Evolutionary conservation across 768 basidiomycete genomes (phyloP).

Genomic region (Mrakia blollopis): DNA sequence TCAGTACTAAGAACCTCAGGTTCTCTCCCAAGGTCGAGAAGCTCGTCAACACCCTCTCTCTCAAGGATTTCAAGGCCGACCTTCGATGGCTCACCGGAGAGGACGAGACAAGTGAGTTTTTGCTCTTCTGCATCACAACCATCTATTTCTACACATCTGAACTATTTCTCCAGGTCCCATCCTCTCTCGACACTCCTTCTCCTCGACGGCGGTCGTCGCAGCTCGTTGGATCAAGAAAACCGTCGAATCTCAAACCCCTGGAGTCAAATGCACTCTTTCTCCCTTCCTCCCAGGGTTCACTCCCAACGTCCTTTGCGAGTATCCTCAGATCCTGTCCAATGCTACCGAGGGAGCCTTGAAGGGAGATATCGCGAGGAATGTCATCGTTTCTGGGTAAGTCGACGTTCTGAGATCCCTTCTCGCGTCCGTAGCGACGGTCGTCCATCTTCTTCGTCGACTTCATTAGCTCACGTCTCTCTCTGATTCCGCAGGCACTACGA

Average conservation of each 20-base stretch:
- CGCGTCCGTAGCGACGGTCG: too few relatives aligned
- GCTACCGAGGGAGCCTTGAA: background rate
- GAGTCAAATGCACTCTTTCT: slow-evolving; percentile 65
- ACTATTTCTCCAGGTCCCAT: slow-evolving; percentile 53
- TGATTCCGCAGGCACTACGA: slow-evolving; percentile 50
- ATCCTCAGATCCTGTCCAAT: slow-evolving; percentile 36
- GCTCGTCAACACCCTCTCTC: slow-evolving; percentile 63
- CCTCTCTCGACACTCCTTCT: slow-evolving; percentile 75
- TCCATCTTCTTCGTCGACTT: background rate
- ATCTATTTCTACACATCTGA: too few relatives aligned
- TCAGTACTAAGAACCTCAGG: slow-evolving; percentile 52
- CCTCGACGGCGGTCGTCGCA: slow-evolving; percentile 59
- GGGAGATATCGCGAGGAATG: slow-evolving; percentile 47
- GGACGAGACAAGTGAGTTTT: slow-evolving; percentile 53
- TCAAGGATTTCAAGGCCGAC: slow-evolving; percentile 62
- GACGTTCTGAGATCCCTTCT: background rate
- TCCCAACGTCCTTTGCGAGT: slow-evolving; percentile 80
- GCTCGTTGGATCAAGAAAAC: slow-evolving; percentile 67
- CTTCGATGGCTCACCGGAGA: slow-evolving; percentile 82
- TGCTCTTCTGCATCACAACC: too few relatives aligned
- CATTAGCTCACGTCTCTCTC: too few relatives aligned
- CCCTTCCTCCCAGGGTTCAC: slow-evolving; percentile 67
- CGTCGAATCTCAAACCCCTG: slow-evolving; percentile 58
- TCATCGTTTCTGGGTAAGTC: slow-evolving; percentile 61
- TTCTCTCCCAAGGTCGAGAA: slow-evolving; percentile 67